Evolutionary conservation across 108 stramenopile genomes (phyloP).

Genomic region (Nitzschia sp.): DNA sequence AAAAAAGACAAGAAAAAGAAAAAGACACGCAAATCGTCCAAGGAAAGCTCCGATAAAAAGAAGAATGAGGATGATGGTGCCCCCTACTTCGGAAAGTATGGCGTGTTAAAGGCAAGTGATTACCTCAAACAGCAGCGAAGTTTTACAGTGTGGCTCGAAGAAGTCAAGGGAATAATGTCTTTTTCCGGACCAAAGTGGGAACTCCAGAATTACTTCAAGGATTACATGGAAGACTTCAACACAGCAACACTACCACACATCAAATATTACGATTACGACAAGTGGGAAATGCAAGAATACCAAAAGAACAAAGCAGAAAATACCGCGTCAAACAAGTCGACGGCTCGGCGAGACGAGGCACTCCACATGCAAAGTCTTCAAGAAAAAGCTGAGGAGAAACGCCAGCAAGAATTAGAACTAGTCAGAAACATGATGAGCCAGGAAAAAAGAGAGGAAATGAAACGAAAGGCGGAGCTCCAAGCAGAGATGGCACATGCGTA

Average conservation of each 20-base stretch:
- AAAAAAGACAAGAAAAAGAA: constrained; percentile 43
- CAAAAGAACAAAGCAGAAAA: constrained; percentile 46
- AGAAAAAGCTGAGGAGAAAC: constrained; percentile 51
- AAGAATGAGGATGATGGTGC: constrained; percentile 15
- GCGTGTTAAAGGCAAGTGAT: constrained; percentile 80
- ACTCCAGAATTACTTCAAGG: constrained; percentile 84
- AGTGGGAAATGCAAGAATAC: constrained; percentile 97
- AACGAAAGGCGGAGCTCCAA: constrained; percentile 64
- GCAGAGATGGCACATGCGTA: constrained; percentile 84
- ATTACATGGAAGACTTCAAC: constrained; percentile 95
- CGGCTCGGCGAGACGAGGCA: constrained; percentile 27
- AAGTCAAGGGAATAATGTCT: constrained; percentile 80
- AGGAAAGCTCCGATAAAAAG: constrained; percentile 23
- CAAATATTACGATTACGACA: constrained; percentile 94
- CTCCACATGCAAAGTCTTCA: constrained; percentile 43
- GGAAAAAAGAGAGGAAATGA: constrained; percentile 80
- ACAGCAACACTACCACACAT: constrained; percentile 92
- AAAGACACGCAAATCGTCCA: constrained; percentile 21
- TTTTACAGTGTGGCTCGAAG: constrained; percentile 90
- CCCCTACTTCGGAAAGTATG: constrained; percentile 87
- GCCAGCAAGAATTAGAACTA: constrained; percentile 48
- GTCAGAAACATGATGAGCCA: constrained; percentile 53
- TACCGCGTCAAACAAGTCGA: constrained; percentile 17
- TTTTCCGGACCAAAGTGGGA: constrained; percentile 87
- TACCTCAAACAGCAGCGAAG: constrained; percentile 62